These are phyloP conservation scores for Picea glauca DNA, from an alignment of 75 land plant species.

Conservation along the genomic window DNA sequence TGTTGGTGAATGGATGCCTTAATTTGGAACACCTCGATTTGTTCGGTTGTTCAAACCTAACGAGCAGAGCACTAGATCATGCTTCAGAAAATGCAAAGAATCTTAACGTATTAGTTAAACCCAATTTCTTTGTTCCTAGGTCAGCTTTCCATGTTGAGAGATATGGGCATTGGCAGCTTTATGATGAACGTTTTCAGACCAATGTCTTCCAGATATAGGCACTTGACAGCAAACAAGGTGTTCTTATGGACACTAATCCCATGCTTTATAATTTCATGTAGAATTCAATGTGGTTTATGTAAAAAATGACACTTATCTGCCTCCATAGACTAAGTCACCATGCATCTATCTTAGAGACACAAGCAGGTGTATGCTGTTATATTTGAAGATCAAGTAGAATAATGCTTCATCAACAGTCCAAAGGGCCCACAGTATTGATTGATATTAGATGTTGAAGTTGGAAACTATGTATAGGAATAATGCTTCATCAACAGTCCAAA, in stretches of 20 bases:
- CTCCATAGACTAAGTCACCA: no score
- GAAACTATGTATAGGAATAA: no score
- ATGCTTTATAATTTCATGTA: no score
- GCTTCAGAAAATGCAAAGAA: constrained; percentile 21
- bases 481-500: no score
- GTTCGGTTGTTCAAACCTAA: constrained; percentile 49
- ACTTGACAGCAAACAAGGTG: background rate
- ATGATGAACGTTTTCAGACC: constrained; percentile 57
- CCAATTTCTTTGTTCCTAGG: constrained; percentile 36
- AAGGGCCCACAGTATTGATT: no score
- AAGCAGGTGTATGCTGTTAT: no score
- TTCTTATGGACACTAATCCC: background rate
- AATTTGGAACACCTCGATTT: constrained; percentile 46
- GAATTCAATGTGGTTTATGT: no score
- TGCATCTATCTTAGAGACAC: no score
- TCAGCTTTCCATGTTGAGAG: constrained; percentile 34
- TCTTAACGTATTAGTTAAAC: constrained; percentile 31
- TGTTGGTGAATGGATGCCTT: constrained; percentile 37
- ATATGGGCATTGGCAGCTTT: constrained; percentile 70
- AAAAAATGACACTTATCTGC: no score
- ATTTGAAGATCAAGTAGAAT: no score
- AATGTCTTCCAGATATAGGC: constrained; percentile 35
- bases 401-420: no score
- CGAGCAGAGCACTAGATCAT: constrained; percentile 30
- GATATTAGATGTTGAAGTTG: no score